Evolutionary conservation across 441 rosid species (phyloP).

Genomic region (Pelargonium citronellum): DNA sequence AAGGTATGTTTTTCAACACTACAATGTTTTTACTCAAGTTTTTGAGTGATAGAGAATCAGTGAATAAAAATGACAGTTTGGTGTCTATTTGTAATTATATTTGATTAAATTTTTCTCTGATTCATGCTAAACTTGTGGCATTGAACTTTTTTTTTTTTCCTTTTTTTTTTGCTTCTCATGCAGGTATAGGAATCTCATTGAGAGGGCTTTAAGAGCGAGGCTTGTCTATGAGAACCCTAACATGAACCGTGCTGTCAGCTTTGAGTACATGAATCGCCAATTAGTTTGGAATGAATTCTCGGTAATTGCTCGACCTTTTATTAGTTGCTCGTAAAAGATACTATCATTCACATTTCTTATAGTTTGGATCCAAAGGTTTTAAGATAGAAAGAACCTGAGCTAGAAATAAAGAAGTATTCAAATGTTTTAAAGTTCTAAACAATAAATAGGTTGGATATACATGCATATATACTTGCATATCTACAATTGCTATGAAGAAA

Average conservation of each 20-base stretch:
- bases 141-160: neutral
- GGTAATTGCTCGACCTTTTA: slow-evolving; percentile 42
- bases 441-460: too few species aligned
- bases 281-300: slow-evolving; percentile 98
- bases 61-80: neutral
- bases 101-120: too few species aligned
- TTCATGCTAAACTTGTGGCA: neutral
- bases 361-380: neutral
- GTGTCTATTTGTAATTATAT: neutral
- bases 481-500: too few species aligned
- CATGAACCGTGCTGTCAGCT: slow-evolving; percentile 94
- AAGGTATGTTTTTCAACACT: slow-evolving; percentile 40
- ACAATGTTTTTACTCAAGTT: neutral
- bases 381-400: too few species aligned
- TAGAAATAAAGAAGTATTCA: too few species aligned
- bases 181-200: slow-evolving; percentile 90
- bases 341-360: neutral
- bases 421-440: too few species aligned
- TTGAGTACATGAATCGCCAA: slow-evolving; percentile 96
- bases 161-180: slow-evolving; percentile 15
- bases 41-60: neutral
- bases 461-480: too few species aligned
- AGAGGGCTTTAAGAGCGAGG: slow-evolving; percentile 81
- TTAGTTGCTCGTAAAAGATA: neutral
- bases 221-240: slow-evolving; percentile 81